These are phyloP conservation scores for Pulicaria dysenterica DNA, from an alignment of 129 eudicot species.

Conservation along the genomic window DNA sequence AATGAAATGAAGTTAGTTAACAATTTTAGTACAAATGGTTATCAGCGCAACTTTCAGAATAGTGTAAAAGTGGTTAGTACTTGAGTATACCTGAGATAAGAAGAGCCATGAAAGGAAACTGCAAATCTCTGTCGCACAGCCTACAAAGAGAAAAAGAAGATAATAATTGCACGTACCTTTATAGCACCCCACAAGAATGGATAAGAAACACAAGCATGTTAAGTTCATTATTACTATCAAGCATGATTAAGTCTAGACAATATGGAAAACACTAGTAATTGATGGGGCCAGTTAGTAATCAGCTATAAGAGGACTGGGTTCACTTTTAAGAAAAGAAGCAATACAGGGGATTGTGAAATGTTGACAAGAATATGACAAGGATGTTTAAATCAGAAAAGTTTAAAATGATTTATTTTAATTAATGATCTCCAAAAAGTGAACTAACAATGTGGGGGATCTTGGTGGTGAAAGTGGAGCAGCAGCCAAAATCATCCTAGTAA, in stretches of 20 bases:
- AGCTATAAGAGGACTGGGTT: conserved; percentile 8
- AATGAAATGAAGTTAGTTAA: not conserved
- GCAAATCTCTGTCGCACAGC: conserved; percentile 63
- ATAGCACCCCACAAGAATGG: conserved; percentile 21
- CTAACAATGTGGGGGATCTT: conserved; percentile 18
- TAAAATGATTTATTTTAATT: conserved; percentile 2
- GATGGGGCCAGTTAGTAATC: conserved; percentile 31
- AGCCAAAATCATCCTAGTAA: conserved; percentile 23
- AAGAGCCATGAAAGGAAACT: conserved; percentile 89
- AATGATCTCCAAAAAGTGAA: conserved; percentile 6
- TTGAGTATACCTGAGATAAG: conserved; percentile 75
- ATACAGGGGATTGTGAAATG: conserved; percentile 14
- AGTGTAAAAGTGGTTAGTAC: conserved; percentile 4
- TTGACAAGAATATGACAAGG: conserved; percentile 30
- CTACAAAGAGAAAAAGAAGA: conserved; percentile 36
- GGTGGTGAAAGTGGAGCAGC: conserved; percentile 38
- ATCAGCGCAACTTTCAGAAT: not conserved
- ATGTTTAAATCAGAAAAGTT: conserved; percentile 28
- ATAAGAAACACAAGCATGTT: conserved; percentile 39
- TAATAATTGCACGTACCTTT: conserved; percentile 19
- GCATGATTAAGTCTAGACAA: conserved; percentile 24
- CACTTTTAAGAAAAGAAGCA: conserved; percentile 32
- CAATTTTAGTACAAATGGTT: not conserved
- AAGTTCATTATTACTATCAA: conserved; percentile 20
- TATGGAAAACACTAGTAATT: conserved; percentile 29